Percentiles rank a stretch among this genome's conserved stretches.
Evolutionary conservation across 139 green algal species (phyloP).

Genomic region (Diplosphaera chodatii): DNA sequence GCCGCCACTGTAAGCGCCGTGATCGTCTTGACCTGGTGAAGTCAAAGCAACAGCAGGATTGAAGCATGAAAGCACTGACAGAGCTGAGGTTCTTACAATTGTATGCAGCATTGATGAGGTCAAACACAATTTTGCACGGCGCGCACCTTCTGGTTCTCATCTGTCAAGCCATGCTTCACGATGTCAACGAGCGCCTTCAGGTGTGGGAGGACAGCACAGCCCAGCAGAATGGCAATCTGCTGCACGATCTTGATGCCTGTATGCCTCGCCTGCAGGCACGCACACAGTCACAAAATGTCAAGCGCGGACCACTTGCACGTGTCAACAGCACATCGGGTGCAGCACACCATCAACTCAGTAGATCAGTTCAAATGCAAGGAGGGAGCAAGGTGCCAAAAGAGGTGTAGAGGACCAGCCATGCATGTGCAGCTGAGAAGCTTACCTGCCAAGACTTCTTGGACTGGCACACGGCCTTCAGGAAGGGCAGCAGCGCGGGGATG

Average conservation of each 20-base stretch:
- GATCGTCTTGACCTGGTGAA: conserved; percentile 91
- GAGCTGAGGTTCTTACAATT: no score
- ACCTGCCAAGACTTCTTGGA: conserved; percentile 94
- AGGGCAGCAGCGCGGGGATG: conserved; percentile 95
- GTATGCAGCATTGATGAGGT: not conserved
- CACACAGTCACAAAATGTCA: no score
- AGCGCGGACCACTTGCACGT: no score
- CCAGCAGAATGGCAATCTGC: conserved; percentile 97
- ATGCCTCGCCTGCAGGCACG: conserved; percentile 78
- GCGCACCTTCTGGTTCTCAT: conserved; percentile 71
- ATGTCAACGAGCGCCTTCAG: conserved; percentile 94
- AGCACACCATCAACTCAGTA: no score
- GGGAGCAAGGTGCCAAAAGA: no score
- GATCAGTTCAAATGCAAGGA: no score
- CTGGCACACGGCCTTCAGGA: conserved; percentile 97
- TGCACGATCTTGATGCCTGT: conserved; percentile 99
- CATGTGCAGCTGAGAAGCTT: no score
- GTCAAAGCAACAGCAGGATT: no score
- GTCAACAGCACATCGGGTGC: no score
- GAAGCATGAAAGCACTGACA: no score
- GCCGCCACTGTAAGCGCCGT: conserved; percentile 88
- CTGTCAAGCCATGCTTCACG: conserved; percentile 81
- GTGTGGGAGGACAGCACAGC: conserved; percentile 96
- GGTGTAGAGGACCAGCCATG: no score
- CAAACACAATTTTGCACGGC: no score